A percentile compares a stretch with the other conserved stretches of the same genome.
Conservation (phyloP, 345 rosid species). For the Populus pruinosa region DNA sequence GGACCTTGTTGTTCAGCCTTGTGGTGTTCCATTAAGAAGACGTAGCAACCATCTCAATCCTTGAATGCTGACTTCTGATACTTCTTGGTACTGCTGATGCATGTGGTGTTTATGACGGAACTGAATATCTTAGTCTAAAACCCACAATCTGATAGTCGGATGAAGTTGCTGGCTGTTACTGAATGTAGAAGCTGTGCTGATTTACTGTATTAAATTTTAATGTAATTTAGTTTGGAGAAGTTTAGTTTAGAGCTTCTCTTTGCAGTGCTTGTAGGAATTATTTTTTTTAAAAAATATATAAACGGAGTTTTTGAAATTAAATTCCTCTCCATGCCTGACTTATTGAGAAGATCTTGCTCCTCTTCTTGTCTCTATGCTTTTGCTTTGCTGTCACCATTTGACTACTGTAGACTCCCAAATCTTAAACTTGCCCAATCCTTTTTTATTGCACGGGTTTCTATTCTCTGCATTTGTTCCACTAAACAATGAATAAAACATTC, state of each 20-base stretch:
- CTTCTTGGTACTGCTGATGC: neutral
- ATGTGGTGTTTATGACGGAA: neutral
- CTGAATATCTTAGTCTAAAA: neutral
- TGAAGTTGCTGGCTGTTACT: neutral
- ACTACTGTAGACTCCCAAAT: neutral
- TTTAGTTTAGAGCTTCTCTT: neutral
- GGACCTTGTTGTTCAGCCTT: neutral
- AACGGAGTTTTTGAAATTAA: neutral
- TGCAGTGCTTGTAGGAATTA: neutral
- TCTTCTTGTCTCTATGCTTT: neutral
- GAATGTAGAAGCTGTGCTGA: neutral
- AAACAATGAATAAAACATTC: constrained; percentile 6
- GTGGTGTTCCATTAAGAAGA: neutral
- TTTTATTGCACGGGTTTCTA: neutral
- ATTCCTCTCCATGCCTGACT: neutral
- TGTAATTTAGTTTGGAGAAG: neutral
- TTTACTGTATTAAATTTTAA: neutral
- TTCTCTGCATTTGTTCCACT: neutral
- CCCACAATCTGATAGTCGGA: neutral
- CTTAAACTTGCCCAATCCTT: neutral
- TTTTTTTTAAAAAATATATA: neutral
- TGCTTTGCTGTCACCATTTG: constrained; percentile 4
- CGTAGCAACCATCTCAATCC: neutral
- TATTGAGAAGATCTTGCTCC: neutral
- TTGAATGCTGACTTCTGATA: neutral